Percentiles rank a stretch among this genome's conserved stretches.
phyloP scores from a whole-genome alignment of 495 filamentous ascomycete genomes.

The Hyaloscypha bicolor region DNA sequence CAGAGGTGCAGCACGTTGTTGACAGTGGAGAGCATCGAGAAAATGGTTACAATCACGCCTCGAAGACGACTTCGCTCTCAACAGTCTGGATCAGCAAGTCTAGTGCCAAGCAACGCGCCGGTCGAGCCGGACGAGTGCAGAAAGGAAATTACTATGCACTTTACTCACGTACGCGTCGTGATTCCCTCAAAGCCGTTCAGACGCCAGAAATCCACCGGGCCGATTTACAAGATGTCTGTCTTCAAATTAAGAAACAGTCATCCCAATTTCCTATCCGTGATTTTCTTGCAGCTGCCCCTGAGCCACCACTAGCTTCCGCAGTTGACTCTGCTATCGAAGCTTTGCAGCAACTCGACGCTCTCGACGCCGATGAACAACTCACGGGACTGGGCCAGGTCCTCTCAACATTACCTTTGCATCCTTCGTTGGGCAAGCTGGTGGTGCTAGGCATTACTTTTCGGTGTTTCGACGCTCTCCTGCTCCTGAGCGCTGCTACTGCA shows the following conservation, averaged over 20 bases:
- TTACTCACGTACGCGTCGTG: conserved; percentile 80
- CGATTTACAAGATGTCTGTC: conserved; percentile 85
- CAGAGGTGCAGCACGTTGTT: conserved; percentile 86
- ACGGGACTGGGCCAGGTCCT: conserved; percentile 56
- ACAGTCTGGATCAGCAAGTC: conserved; percentile 89
- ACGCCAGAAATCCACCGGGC: conserved; percentile 86
- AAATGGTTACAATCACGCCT: conserved; percentile 78
- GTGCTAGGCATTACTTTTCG: conserved; percentile 61
- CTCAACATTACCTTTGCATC: conserved; percentile 49
- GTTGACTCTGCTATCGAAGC: conserved; percentile 49
- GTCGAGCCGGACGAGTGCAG: conserved; percentile 89
- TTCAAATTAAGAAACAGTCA: conserved; percentile 76
- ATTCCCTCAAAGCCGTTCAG: conserved; percentile 69
- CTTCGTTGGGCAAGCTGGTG: conserved; percentile 58
- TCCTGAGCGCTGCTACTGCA: conserved; percentile 35
- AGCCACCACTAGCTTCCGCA: conserved; percentile 48
- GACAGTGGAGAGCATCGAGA: conserved; percentile 92
- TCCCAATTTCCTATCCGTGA: conserved; percentile 41
- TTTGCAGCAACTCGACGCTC: conserved; percentile 48
- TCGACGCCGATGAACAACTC: conserved; percentile 51
- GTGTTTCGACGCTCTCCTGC: conserved; percentile 62
- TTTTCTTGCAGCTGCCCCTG: conserved; percentile 53
- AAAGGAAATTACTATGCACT: conserved; percentile 85
- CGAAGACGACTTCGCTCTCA: conserved; percentile 83
- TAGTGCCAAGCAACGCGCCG: conserved; percentile 84